Evolutionary conservation across 106 monocot species (phyloP).

Genomic region (Dendrobium chrysotoxum): DNA sequence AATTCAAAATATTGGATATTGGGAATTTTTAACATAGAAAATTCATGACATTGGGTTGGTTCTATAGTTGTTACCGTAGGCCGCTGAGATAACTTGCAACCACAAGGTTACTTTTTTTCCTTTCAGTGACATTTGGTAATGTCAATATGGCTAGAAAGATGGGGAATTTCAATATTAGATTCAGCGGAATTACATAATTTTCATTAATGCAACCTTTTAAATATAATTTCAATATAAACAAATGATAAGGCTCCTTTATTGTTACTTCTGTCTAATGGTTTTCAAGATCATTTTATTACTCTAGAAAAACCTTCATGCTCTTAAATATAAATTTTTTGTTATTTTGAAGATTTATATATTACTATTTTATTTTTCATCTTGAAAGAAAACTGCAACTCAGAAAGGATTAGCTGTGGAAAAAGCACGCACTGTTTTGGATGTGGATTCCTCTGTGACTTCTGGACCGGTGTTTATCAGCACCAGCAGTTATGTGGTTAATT

Average conservation of each 20-base stretch:
- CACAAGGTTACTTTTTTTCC: neutral
- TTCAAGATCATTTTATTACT: neutral
- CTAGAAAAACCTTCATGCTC: neutral
- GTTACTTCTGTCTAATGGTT: neutral
- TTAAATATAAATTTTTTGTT: neutral
- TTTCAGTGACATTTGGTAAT: neutral
- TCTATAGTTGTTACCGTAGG: neutral
- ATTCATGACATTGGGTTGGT: no score
- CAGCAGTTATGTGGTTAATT: slow-evolving; percentile 24
- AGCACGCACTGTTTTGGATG: slow-evolving; percentile 24
- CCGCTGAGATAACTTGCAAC: neutral
- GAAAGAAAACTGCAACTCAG: slow-evolving; percentile 37
- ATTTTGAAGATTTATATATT: neutral
- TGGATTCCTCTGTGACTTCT: slow-evolving; percentile 58
- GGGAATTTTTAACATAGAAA: no score
- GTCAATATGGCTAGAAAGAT: neutral
- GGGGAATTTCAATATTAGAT: neutral
- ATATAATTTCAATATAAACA: neutral
- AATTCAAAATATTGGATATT: no score
- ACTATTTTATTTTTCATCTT: slow-evolving; percentile 13
- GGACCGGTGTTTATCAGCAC: slow-evolving; percentile 49
- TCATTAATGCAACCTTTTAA: neutral
- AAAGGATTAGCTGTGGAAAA: slow-evolving; percentile 25
- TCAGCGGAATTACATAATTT: neutral
- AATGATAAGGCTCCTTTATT: neutral